Conservation (phyloP, 306 rosid genomes). For the Oemleria cerasiformis region DNA sequence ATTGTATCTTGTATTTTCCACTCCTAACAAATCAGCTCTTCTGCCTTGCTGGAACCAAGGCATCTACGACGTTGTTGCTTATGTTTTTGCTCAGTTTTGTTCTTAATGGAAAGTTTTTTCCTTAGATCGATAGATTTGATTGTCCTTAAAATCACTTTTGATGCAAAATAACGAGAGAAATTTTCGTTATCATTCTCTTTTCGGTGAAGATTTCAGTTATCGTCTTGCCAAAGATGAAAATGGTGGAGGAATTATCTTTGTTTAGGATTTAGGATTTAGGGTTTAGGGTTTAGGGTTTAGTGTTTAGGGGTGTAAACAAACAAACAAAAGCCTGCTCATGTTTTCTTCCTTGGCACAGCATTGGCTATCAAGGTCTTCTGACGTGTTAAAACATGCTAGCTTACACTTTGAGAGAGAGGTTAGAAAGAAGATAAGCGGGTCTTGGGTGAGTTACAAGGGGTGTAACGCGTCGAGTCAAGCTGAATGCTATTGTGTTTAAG, state of each 20-base stretch:
- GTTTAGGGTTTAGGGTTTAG: too few relatives aligned
- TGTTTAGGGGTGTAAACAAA: too few relatives aligned
- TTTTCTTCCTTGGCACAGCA: conserved; percentile 24
- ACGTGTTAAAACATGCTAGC: conserved; percentile 7
- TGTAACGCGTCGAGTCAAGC: too few relatives aligned
- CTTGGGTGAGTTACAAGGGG: neutral
- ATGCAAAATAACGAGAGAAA: neutral
- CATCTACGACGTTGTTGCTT: neutral
- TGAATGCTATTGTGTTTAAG: too few relatives aligned
- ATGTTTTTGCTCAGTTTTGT: neutral
- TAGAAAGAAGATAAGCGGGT: neutral
- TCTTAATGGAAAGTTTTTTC: neutral
- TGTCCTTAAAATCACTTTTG: neutral
- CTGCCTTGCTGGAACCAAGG: neutral
- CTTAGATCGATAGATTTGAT: neutral
- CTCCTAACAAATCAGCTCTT: neutral
- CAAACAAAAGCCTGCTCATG: conserved; percentile 22
- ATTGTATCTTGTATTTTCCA: neutral
- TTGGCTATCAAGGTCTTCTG: conserved; percentile 40
- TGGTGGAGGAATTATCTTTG: conserved; percentile 32
- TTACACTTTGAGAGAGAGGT: neutral
- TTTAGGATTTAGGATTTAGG: neutral
- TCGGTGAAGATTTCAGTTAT: neutral
- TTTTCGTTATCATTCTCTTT: too few relatives aligned
- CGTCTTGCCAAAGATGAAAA: neutral